A percentile compares a stretch with the other conserved stretches of the same genome.
These are phyloP conservation scores for Cucurbita maxima DNA, from an alignment of 306 rosid species.

Conservation along the genomic window DNA sequence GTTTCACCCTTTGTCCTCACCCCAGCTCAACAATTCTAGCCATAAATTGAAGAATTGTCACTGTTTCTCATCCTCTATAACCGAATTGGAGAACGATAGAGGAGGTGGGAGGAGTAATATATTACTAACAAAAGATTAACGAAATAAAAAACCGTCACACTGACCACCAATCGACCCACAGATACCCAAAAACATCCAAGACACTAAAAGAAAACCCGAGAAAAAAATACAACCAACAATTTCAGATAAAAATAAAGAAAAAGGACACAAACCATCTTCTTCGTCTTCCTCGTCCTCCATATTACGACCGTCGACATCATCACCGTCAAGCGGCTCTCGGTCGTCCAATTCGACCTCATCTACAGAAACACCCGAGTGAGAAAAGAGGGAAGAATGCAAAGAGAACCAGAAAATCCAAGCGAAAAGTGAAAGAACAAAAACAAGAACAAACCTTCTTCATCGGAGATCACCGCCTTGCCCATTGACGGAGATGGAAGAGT, in stretches of 20 bases:
- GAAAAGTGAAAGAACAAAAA: neutral
- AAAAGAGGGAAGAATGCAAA: neutral
- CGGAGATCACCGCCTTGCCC: constrained; percentile 34
- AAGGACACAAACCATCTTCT: constrained; percentile 53
- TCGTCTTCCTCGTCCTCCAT: constrained; percentile 54
- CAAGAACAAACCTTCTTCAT: constrained; percentile 49
- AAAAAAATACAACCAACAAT: neutral
- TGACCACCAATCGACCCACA: neutral
- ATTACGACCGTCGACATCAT: constrained; percentile 28
- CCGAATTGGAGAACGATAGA: neutral
- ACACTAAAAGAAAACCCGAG: neutral
- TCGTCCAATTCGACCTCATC: constrained; percentile 66
- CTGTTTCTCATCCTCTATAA: neutral
- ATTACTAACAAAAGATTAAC: neutral
- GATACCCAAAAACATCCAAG: neutral
- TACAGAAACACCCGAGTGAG: constrained; percentile 11
- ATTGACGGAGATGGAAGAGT: constrained; percentile 4
- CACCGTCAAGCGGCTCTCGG: constrained; percentile 47
- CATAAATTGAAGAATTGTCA: neutral
- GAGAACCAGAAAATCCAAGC: constrained; percentile 1
- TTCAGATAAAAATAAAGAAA: neutral
- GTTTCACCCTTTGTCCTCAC: neutral
- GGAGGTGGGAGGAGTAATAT: neutral
- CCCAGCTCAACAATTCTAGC: neutral
- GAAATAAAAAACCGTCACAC: constrained; percentile 10